These are phyloP conservation scores for Nakazawaea ernobii DNA, from an alignment of 805 yeast species.

Conservation along the genomic window DNA sequence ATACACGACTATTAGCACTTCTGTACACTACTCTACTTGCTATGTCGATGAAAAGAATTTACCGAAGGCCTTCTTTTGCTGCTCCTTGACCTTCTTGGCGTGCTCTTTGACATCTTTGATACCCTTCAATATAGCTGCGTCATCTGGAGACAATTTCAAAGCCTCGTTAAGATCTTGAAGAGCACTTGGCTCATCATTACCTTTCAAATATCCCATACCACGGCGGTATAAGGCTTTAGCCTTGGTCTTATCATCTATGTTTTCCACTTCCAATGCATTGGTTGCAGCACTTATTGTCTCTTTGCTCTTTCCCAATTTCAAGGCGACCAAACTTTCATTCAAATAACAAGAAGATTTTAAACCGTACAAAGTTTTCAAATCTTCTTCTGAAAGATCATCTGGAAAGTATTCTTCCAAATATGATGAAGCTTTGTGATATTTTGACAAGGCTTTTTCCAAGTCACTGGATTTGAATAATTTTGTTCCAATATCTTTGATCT, in stretches of 20 bases:
- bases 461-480: conserved; percentile 63
- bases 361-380: conserved; percentile 41
- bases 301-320: conserved; percentile 53
- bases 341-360: conserved; percentile 60
- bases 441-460: conserved; percentile 47
- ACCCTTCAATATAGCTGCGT: conserved; percentile 64
- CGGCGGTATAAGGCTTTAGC: conserved; percentile 87
- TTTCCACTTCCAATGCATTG: conserved; percentile 58
- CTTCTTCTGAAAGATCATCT: conserved; percentile 53
- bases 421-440: conserved; percentile 67
- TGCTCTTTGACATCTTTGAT: conserved; percentile 47
- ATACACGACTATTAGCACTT: conserved; percentile 1
- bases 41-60: conserved; percentile 46
- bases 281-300: conserved; percentile 55
- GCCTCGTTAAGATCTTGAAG: conserved; percentile 63
- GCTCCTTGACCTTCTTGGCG: conserved; percentile 40
- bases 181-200: conserved; percentile 69
- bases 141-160: conserved; percentile 55
- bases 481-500: conserved; percentile 76
- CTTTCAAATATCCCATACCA: conserved; percentile 63
- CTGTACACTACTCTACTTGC: background rate
- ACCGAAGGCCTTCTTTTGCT: conserved; percentile 69
- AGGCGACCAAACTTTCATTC: conserved; percentile 69
- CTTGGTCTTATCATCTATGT: conserved; percentile 56
- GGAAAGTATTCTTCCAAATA: conserved; percentile 74